Evolutionary conservation across 179 eudicot species (phyloP).

Genomic region (Sideroxylon spinosum): DNA sequence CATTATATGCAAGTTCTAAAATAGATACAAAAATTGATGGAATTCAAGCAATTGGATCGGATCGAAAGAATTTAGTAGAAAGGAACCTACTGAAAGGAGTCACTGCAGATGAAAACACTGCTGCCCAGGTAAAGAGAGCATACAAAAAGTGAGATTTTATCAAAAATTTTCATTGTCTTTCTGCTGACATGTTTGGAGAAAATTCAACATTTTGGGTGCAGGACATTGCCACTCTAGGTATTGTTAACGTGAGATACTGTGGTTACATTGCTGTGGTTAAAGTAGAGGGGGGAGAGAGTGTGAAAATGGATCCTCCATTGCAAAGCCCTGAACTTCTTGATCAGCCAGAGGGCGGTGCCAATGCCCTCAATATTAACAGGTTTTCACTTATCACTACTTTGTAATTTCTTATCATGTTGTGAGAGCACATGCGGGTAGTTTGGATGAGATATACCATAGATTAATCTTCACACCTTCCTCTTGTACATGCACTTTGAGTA

Average conservation of each 20-base stretch:
- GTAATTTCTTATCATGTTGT: neutral
- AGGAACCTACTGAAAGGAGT: conserved; percentile 90
- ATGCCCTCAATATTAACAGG: conserved; percentile 99
- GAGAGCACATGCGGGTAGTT: neutral
- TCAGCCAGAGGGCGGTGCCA: conserved; percentile 97
- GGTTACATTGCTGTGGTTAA: conserved; percentile 83
- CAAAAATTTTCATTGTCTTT: neutral
- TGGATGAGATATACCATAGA: neutral
- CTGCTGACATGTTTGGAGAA: neutral
- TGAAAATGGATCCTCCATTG: conserved; percentile 32
- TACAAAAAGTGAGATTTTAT: neutral
- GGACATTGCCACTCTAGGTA: conserved; percentile 89
- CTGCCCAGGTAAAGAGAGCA: conserved; percentile 74
- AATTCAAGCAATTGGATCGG: conserved; percentile 66
- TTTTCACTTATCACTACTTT: conserved; percentile 20
- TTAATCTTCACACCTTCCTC: neutral
- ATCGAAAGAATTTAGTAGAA: conserved; percentile 54
- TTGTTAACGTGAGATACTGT: conserved; percentile 73
- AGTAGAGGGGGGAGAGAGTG: conserved; percentile 56
- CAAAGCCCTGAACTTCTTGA: conserved; percentile 56
- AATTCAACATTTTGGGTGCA: conserved; percentile 34
- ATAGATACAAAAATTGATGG: conserved; percentile 96
- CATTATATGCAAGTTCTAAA: conserved; percentile 75
- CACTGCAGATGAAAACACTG: conserved; percentile 99
- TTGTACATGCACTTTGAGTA: neutral